A percentile compares a stretch with the other conserved stretches of the same genome.
These are phyloP conservation scores for Lactifluus rugatus DNA, from an alignment of 768 basidiomycete genomes.

Conservation along the genomic window DNA sequence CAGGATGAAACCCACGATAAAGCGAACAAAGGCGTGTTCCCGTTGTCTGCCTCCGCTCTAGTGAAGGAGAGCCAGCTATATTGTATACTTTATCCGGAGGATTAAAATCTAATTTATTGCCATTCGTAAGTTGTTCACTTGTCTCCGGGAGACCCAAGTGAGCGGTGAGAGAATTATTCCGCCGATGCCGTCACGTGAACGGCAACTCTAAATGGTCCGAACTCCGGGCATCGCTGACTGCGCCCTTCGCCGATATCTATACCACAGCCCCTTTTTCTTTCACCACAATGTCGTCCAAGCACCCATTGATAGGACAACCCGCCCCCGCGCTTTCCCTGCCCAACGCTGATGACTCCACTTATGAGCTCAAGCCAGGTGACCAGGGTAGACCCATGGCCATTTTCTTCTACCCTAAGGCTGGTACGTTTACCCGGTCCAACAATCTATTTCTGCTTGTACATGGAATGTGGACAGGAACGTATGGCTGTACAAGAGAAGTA, in stretches of 20 bases:
- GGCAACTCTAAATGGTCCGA: neutral
- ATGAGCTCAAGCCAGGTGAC: conserved; percentile 52
- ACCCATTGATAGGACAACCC: conserved; percentile 48
- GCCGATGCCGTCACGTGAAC: neutral
- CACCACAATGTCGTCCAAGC: conserved; percentile 15
- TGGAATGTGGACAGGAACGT: conserved; percentile 38
- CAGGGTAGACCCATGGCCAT: conserved; percentile 53
- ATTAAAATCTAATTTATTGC: neutral
- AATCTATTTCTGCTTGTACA: neutral
- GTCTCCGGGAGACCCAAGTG: neutral
- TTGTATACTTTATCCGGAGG: neutral
- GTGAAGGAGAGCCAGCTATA: neutral
- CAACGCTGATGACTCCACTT: conserved; percentile 52
- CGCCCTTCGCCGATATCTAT: too few relatives aligned
- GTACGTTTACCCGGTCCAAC: conserved; percentile 30
- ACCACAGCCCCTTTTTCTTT: neutral
- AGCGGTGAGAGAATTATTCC: too few relatives aligned
- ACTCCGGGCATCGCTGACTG: too few relatives aligned
- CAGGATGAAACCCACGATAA: neutral
- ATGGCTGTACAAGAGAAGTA: conserved; percentile 73
- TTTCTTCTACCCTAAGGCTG: conserved; percentile 73
- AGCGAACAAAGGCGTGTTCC: neutral
- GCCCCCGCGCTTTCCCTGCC: conserved; percentile 60
- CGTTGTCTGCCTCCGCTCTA: neutral
- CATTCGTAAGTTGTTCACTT: neutral